Evolutionary conservation across 306 rosid species (phyloP).

Genomic region (Sindora glabra): DNA sequence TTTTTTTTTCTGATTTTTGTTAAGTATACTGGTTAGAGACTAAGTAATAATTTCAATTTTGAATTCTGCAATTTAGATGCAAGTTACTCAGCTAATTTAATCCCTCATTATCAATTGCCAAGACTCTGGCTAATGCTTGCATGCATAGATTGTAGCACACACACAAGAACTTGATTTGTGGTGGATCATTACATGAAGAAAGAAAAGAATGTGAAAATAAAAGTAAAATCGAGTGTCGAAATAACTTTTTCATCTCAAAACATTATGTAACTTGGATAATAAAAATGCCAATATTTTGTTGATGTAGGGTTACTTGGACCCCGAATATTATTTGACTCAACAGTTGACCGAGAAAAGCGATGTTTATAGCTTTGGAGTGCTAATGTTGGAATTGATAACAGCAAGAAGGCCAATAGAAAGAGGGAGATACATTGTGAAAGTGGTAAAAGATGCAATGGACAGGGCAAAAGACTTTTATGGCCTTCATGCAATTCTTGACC

Average conservation of each 20-base stretch:
- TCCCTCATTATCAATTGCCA: too few species aligned
- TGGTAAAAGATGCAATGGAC: constrained; percentile 19
- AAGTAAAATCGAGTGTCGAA: not conserved
- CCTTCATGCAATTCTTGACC: constrained; percentile 13
- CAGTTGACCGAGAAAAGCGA: constrained; percentile 31
- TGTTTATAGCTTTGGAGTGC: constrained; percentile 39
- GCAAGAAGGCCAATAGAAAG: constrained; percentile 26
- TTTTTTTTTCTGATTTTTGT: too few species aligned
- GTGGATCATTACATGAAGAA: too few species aligned
- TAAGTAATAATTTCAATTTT: too few species aligned
- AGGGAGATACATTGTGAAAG: constrained; percentile 28
- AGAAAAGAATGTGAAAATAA: too few species aligned
- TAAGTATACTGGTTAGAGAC: too few species aligned
- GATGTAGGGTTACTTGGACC: constrained; percentile 29
- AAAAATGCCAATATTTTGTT: not conserved
- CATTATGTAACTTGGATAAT: not conserved
- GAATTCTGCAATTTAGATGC: too few species aligned
- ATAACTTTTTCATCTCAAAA: not conserved
- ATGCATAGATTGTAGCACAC: too few species aligned
- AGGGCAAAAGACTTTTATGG: constrained; percentile 4
- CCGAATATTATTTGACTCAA: too few species aligned
- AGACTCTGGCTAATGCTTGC: too few species aligned
- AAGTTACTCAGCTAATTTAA: too few species aligned
- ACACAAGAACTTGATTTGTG: too few species aligned
- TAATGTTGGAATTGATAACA: constrained; percentile 36